Evolutionary conservation across 805 yeast species (phyloP), one percentile per base, ranked within the genome.

Genomic region (Pichia membranifaciens): DNA sequence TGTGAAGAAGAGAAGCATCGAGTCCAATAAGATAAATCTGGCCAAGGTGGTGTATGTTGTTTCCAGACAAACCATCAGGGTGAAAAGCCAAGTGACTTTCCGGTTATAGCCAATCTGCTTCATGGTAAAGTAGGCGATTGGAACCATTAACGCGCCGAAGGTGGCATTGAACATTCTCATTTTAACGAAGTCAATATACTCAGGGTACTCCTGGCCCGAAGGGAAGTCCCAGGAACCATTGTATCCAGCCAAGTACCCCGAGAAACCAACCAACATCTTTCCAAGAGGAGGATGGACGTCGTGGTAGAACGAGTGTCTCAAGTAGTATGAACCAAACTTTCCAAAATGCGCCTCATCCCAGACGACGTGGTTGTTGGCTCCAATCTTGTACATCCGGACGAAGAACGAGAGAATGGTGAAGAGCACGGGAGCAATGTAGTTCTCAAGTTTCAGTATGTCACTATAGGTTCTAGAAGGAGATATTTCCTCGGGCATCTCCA

Each of bases 271-370:
- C 43, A 86, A 68, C 82, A 86, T 79, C 59, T 86, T 86, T 9
- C 93, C 95, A 56, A 86, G 71, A 1, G 95, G 95, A 18, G 95
- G 95, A 60, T 86, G 95, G 28, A 86, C 95, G 67, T 86, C 95
- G 57, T 81, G 87, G 58, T 86, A 86, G 60, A 85, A 84, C 58
- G 85, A 89, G 59, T 82, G 88, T 62, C 82, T 76, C 54, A 84
- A 68, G 64, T 86, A 86, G 58, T 84, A 81, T 3, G 91, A 82
- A 39, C 95, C 95, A 62, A 86, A 86, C 62, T 84, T 84, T 38
- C 93, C 95, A 66, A 91, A 91, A 70, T 90, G 96, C 36, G 96
- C 97, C 64, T 89, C 97, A 68, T 89, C 97, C 97, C 97, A 90
- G 21, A 93, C 93, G 28, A 93, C 97, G 47, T 76, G 73, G 48